Base-by-base conservation (phyloP, 2,329 filamentous ascomycete species). In the Epichloe sylvatica region DNA sequence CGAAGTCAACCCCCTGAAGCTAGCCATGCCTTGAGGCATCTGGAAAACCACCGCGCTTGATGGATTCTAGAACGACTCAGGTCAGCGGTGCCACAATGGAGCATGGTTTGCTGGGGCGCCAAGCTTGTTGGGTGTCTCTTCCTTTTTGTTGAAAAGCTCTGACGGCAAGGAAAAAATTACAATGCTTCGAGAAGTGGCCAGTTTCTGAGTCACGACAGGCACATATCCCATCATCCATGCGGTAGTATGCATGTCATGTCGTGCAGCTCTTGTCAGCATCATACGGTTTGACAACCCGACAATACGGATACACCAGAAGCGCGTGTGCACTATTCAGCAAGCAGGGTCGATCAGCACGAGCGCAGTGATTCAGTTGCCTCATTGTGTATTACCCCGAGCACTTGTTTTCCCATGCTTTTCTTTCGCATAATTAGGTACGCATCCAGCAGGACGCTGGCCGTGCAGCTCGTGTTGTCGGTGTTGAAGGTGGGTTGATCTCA, bases 221-320 rank as follows among this genome's bases (percentile, higher is more conserved):
- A 47, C 51, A 37, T 46, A 30, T 44, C 39, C 45, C 39, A 49
- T 38, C 23, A 25, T 25, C 44, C 51, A 51, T 57, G 54, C 52
- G 45, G 54, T 49, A 50, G 44, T 50, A 57, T 56, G 55, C 52
- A 56, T 54, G 53, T 49, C 55, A 53, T 57, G 53, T 49, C 54
- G 53, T 57, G 55, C 56, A 55, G 45, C 35, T 9, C 33, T 13
- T 23, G 12, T 41, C 4, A 39, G 38, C 38, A 45, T 47, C 34
- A 36, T 45, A 43, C 13, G 33, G 34, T 47, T 43, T 44, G 21
- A 21, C 37, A 52, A 51, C 45, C 52, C 53, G 50, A 51, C 43
- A 46, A 48, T 43, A 46, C 43, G 51, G 54, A 53, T 45, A 41
- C 48, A 49, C 53, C 53, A 47, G 33, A 41, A 48, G 19, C 37